These are phyloP conservation scores for Coccomyxa sp. DNA, from an alignment of 139 green algal genomes.

Conservation along the genomic window DNA sequence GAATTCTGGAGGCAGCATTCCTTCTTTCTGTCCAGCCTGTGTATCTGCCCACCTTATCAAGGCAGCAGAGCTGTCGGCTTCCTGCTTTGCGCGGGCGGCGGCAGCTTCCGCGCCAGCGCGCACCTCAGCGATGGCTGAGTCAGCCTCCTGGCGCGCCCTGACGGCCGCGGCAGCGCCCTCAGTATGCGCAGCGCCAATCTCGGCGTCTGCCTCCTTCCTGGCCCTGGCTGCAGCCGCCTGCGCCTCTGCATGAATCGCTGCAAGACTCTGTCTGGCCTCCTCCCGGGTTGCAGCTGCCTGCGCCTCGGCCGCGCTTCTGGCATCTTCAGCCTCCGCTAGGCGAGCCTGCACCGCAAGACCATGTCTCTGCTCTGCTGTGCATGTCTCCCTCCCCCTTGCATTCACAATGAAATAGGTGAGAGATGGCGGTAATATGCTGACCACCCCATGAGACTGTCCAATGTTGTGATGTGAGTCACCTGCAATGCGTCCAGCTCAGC, in stretches of 20 bases:
- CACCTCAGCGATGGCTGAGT: too few relatives aligned
- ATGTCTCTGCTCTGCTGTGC: not conserved
- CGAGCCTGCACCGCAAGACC: not conserved
- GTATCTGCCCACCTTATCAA: too few relatives aligned
- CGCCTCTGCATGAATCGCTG: not conserved
- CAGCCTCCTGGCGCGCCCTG: not conserved
- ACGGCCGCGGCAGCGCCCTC: not conserved
- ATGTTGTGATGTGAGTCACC: too few relatives aligned
- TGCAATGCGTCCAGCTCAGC: constrained; percentile 16
- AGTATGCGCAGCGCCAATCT: not conserved
- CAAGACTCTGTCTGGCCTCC: not conserved
- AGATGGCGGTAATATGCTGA: too few relatives aligned
- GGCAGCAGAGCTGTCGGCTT: too few relatives aligned
- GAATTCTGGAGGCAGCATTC: too few relatives aligned
- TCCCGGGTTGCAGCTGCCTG: not conserved
- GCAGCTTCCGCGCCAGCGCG: too few relatives aligned
- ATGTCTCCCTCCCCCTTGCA: not conserved
- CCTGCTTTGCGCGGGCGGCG: too few relatives aligned
- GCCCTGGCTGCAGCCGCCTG: constrained; percentile 10
- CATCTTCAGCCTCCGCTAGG: not conserved
- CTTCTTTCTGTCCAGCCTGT: too few relatives aligned
- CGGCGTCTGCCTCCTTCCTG: not conserved
- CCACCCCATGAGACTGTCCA: too few relatives aligned
- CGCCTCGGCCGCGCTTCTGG: not conserved
- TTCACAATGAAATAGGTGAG: too few relatives aligned